Base-by-base conservation (phyloP, 1,284 basidiomycete genomes). In the Malassezia brasiliensis region DNA sequence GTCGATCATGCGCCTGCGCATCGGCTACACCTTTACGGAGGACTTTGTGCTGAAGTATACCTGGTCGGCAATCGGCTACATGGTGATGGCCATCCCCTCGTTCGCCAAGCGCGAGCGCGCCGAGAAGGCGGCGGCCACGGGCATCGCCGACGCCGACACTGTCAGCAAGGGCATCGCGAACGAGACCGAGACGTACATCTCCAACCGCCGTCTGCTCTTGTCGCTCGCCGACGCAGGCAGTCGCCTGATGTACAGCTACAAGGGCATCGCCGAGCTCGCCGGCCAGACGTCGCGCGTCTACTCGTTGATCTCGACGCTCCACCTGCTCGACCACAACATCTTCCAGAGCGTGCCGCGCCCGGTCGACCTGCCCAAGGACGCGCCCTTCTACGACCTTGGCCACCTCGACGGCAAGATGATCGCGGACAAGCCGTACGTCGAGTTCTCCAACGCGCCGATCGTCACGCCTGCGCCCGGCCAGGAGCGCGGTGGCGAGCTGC, bases 211-310 rank as follows among this genome's bases (percentile, higher is more conserved):
- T 19, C 81, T 96, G 4, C 80, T 96, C 2, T 80, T 96, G 34
- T 90, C 90, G 0, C 82, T 96, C 5, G 90, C 91, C 3, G 91
- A 98, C 68, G 93, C 91, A 0, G 93, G 91, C 19, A 90, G 90
- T 2, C 81, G 90, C 35, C 78, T 94, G 39, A 90, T 90, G 87
- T 88, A 88, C 71, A 85, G 86, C 7, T 88, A 89, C 76, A 89
- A 89, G 63, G 71, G 69, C 47, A 79, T 98, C 1, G 84, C 94
- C 39, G 88, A 94, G 74, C 82, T 96, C 25, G 89, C 90, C 0
- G 91, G 91, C 9, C 84, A 90, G 63, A 96, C 91, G 1, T 85
- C 85, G 32, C 83, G 91, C 41, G 81, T 96, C 5, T 96, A 94
- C 77, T 84, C 85, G 12, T 82, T 96, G 19, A 78, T 96, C 25